Conservation (phyloP, 2,329 filamentous ascomycete genomes). For the Zymoseptoria passerinii region DNA sequence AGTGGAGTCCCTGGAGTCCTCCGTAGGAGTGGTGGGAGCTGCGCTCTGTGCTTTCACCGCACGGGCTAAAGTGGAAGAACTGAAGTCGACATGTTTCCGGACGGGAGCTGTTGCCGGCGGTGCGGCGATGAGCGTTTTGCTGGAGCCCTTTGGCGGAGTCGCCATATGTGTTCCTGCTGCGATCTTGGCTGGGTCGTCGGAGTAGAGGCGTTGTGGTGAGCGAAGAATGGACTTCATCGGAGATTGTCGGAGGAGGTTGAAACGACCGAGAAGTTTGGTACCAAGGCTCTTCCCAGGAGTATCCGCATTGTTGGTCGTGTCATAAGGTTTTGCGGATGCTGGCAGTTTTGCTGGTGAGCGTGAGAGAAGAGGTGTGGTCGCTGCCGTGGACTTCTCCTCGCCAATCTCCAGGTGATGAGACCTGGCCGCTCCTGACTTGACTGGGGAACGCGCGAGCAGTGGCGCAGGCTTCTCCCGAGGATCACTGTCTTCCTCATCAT, state of each 20-base stretch:
- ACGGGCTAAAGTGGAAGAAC: slow-evolving; percentile 44
- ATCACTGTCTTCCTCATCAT: slow-evolving; percentile 1
- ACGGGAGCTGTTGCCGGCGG: slow-evolving; percentile 55
- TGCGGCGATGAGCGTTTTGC: slow-evolving; percentile 32
- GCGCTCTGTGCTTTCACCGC: not conserved
- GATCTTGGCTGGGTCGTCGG: slow-evolving; percentile 49
- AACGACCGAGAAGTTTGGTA: slow-evolving; percentile 34
- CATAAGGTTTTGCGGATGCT: not conserved
- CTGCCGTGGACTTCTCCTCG: slow-evolving; percentile 7
- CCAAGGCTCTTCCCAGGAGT: slow-evolving; percentile 25
- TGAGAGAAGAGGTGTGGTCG: slow-evolving; percentile 23
- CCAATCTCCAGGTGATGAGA: not conserved
- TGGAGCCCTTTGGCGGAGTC: slow-evolving; percentile 31
- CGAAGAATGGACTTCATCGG: slow-evolving; percentile 57
- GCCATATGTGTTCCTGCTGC: slow-evolving; percentile 51
- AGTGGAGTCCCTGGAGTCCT: slow-evolving; percentile 25
- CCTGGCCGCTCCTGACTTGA: slow-evolving; percentile 17
- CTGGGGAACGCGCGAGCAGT: slow-evolving; percentile 23
- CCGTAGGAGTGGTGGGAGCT: slow-evolving; percentile 15
- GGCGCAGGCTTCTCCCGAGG: slow-evolving; percentile 15
- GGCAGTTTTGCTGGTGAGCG: slow-evolving; percentile 28
- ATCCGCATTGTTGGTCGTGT: slow-evolving; percentile 4
- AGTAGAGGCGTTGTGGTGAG: slow-evolving; percentile 51
- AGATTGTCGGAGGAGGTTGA: slow-evolving; percentile 44
- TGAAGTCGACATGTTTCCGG: slow-evolving; percentile 70